Percentiles rank a stretch among this genome's conserved stretches.
Evolutionary conservation across 441 rosid species (phyloP).

Genomic region (Pelargonium fulgidum): DNA sequence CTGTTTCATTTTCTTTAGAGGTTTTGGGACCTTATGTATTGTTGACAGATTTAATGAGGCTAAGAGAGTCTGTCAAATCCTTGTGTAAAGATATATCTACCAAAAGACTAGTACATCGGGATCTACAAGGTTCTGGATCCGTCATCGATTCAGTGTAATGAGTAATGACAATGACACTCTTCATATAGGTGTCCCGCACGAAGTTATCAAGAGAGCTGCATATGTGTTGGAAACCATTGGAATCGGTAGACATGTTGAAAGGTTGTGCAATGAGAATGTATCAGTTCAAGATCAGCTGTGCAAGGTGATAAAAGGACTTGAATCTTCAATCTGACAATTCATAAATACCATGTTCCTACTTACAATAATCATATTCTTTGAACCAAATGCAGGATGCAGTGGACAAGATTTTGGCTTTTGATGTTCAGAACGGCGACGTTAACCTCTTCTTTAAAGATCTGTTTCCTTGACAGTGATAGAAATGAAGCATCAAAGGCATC

Average conservation of each 20-base stretch:
- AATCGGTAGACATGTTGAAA: slow-evolving; percentile 41
- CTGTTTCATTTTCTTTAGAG: no score
- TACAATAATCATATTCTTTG: slow-evolving; percentile 5
- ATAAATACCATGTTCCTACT: slow-evolving; percentile 7
- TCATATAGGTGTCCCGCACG: slow-evolving; percentile 66
- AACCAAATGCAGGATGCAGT: slow-evolving; percentile 52
- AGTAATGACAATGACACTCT: slow-evolving; percentile 8
- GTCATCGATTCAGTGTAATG: background rate
- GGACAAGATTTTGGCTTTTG: slow-evolving; percentile 63
- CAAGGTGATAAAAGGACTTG: slow-evolving; percentile 40
- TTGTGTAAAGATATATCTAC: background rate
- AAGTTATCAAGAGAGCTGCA: slow-evolving; percentile 78
- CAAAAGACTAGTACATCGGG: background rate
- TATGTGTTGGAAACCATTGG: slow-evolving; percentile 47
- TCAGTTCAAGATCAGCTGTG: slow-evolving; percentile 57
- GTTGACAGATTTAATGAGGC: no score
- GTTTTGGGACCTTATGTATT: no score
- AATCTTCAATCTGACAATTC: slow-evolving; percentile 9
- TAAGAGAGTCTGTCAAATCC: no score
- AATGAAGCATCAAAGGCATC: slow-evolving; percentile 16
- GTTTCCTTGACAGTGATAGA: slow-evolving; percentile 31
- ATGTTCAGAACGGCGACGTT: slow-evolving; percentile 50
- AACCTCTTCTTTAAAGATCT: slow-evolving; percentile 51
- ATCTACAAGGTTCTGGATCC: background rate
- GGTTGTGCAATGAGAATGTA: slow-evolving; percentile 50